phyloP scores from a whole-genome alignment of 1,284 basidiomycete species.

The Cryptococcus sp. region DNA sequence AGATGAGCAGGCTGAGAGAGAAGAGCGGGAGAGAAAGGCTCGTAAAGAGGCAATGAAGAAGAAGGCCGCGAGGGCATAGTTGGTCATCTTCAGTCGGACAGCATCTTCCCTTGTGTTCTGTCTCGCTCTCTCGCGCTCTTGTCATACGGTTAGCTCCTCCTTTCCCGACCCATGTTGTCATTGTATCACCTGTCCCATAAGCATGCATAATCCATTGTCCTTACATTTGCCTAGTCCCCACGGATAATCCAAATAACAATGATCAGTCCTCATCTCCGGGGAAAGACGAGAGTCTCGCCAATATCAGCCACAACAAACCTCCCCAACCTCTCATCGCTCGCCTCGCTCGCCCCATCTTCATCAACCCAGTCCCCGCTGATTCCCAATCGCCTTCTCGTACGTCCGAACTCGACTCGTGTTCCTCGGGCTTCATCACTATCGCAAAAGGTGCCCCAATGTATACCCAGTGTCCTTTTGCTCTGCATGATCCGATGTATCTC shows the following conservation, averaged over 20 bases:
- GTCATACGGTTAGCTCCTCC: background rate
- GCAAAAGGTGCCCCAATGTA: constrained; percentile 55
- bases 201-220: background rate
- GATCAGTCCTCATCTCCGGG: constrained; percentile 1
- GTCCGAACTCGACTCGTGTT: constrained; percentile 49
- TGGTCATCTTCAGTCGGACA: background rate
- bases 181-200: background rate
- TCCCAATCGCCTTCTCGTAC: constrained; percentile 31
- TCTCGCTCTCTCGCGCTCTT: too few relatives aligned
- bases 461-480: constrained; percentile 40
- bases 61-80: constrained; percentile 7
- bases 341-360: constrained; percentile 11
- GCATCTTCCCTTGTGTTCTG: too few relatives aligned
- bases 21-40: constrained; percentile 37
- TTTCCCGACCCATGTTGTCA: constrained; percentile 1
- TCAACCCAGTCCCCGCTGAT: constrained; percentile 39
- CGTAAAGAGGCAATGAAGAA: constrained; percentile 36
- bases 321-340: constrained; percentile 23
- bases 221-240: background rate
- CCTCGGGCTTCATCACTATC: constrained; percentile 49
- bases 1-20: constrained; percentile 43
- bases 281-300: constrained; percentile 44
- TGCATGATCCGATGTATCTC: constrained; percentile 44
- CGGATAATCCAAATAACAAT: background rate
- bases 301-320: constrained; percentile 49